Base-by-base conservation (phyloP, 495 filamentous ascomycete species). In the Baudoinia panamericana region DNA sequence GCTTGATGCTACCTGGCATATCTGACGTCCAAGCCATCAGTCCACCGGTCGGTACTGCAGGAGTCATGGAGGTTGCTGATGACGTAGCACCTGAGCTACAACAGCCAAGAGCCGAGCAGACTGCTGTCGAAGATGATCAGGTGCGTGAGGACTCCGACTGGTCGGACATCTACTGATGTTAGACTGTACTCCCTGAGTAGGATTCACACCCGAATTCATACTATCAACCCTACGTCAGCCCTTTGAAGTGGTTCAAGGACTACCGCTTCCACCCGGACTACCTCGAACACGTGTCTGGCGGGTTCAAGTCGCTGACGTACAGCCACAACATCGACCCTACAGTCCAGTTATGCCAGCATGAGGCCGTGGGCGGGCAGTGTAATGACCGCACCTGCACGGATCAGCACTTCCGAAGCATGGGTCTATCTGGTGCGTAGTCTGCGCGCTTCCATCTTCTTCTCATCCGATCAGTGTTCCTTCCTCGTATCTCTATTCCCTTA, bases 261-360 rank as follows among this genome's bases (percentile, higher is more conserved):
- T 96, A 82, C 63, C 84, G 90, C 41, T 92, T 82, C 52, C 84
- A 95, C 59, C 81, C 82, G 18, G 65, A 72, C 23, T 95, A 73
- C 62, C 60, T 67, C 38, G 53, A 81, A 21, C 61, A 74, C 29
- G 77, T 90, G 45, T 55, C 76, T 38, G 76, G 73, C 51, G 87
- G 86, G 36, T 77, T 84, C 56, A 78, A 76, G 59, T 96, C 92
- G 47, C 65, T 92, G 69, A 95, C 84, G 30, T 96, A 87, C 65
- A 95, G 84, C 58, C 76, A 88, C 60, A 74, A 73, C 40, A 88
- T 96, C 57, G 71, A 95, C 54, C 63, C 80, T 5, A 67, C 72
- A 48, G 76, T 68, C 45, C 70, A 69, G 34, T 41, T 96, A 15
- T 96, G 90, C 58, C 75, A 67, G 1, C 78, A 68, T 52, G 85